A percentile compares a stretch with the other conserved stretches of the same genome.
phyloP scores from a whole-genome alignment of 108 stramenopile genomes.

The Cyclostephanos tholiformis region DNA sequence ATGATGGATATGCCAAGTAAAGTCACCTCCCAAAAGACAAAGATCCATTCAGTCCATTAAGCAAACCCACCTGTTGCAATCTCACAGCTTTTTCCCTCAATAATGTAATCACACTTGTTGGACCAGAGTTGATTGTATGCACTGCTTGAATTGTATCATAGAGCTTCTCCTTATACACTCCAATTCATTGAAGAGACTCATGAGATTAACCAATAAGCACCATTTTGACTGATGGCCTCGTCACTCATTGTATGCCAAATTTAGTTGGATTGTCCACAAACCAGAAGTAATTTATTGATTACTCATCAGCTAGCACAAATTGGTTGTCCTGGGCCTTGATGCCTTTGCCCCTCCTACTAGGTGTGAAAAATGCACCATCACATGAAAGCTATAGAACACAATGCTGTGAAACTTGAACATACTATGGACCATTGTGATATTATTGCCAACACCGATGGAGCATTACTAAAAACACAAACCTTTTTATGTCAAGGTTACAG shows the following conservation, averaged over 20 bases:
- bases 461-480: too few relatives aligned
- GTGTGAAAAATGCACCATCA: too few relatives aligned
- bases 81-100: constrained; percentile 9
- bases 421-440: too few relatives aligned
- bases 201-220: constrained; percentile 14
- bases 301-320: background rate
- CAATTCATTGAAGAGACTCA: background rate
- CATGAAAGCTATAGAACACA: too few relatives aligned
- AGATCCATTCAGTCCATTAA: constrained; percentile 15
- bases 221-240: constrained; percentile 4
- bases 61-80: constrained; percentile 1
- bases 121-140: background rate
- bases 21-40: constrained; percentile 8
- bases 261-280: constrained; percentile 17
- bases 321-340: background rate
- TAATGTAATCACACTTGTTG: background rate
- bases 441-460: too few relatives aligned
- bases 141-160: constrained; percentile 17
- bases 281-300: constrained; percentile 8
- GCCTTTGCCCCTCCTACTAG: too few relatives aligned
- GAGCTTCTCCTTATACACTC: background rate
- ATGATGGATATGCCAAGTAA: background rate
- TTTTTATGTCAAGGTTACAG: too few relatives aligned
- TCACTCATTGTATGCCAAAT: background rate
- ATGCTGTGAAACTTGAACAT: too few relatives aligned